Percentiles rank a stretch among this genome's conserved stretches.
These are phyloP conservation scores for Inga laurina DNA, from an alignment of 306 rosid genomes.

Conservation along the genomic window DNA sequence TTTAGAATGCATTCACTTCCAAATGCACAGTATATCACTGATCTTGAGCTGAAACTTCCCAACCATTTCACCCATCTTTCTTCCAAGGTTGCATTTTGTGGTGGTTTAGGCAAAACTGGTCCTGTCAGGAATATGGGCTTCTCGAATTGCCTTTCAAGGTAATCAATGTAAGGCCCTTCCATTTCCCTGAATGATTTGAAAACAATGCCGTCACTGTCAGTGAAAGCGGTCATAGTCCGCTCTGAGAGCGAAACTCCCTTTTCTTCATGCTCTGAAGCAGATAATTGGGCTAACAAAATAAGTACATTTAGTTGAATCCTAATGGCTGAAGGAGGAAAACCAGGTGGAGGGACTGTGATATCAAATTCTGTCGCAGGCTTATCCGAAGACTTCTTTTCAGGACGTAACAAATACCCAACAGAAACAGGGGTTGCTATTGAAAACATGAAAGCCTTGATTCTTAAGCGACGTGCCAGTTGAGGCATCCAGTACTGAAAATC, in stretches of 20 bases:
- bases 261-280: too few relatives aligned
- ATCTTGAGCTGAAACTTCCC: constrained; percentile 31
- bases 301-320: constrained; percentile 49
- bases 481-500: constrained; percentile 72
- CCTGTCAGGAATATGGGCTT: constrained; percentile 65
- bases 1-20: constrained; percentile 59
- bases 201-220: constrained; percentile 46
- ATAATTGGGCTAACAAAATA: background rate
- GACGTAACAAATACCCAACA: constrained; percentile 42
- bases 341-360: constrained; percentile 43
- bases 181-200: constrained; percentile 63
- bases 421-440: constrained; percentile 41
- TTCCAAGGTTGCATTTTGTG: constrained; percentile 46
- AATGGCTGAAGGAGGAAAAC: constrained; percentile 50
- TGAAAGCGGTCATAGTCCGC: constrained; percentile 33
- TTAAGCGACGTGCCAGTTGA: constrained; percentile 36
- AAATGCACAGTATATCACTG: constrained; percentile 62
- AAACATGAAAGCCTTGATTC: constrained; percentile 43
- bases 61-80: constrained; percentile 62
- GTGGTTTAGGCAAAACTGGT: constrained; percentile 42
- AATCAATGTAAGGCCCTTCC: constrained; percentile 59
- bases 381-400: constrained; percentile 40
- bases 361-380: constrained; percentile 27
- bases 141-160: constrained; percentile 35
- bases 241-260: constrained; percentile 32